Conservation (phyloP, 2,329 filamentous ascomycete genomes). For the Hysterium pulicare region DNA sequence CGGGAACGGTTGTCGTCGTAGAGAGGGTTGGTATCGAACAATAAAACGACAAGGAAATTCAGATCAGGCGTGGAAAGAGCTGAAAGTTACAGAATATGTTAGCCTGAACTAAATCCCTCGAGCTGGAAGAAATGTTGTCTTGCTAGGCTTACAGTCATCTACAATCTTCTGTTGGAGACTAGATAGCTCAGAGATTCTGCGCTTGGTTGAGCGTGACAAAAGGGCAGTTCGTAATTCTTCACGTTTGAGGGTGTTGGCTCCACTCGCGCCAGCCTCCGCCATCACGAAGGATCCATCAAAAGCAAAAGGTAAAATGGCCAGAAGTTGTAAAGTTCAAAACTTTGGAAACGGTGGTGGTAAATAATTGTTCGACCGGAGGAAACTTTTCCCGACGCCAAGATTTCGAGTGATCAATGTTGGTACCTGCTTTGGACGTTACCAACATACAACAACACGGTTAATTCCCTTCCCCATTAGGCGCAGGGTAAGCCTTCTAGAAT, state of each 20-base stretch:
- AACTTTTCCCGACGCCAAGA: slow-evolving; percentile 24
- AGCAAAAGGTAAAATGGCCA: slow-evolving; percentile 15
- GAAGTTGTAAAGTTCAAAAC: too few species aligned
- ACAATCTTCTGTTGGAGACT: slow-evolving; percentile 42
- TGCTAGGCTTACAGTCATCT: slow-evolving; percentile 39
- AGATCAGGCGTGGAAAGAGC: slow-evolving; percentile 44
- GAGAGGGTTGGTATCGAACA: slow-evolving; percentile 83
- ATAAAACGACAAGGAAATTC: slow-evolving; percentile 60
- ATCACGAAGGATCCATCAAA: slow-evolving; percentile 33
- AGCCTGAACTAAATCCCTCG: neutral
- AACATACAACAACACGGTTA: too few species aligned
- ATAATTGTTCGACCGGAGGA: too few species aligned
- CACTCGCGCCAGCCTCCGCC: slow-evolving; percentile 35
- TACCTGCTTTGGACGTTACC: too few species aligned
- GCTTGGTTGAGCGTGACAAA: slow-evolving; percentile 49
- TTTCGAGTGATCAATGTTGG: too few species aligned
- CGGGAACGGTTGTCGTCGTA: slow-evolving; percentile 85
- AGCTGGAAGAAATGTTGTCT: neutral
- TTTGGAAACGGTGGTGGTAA: too few species aligned
- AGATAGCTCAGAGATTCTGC: slow-evolving; percentile 44
- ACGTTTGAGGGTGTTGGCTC: slow-evolving; percentile 29
- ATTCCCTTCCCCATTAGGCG: too few species aligned
- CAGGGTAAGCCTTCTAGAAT: too few species aligned
- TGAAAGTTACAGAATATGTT: slow-evolving; percentile 10
- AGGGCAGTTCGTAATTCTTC: slow-evolving; percentile 39